These are phyloP conservation scores for Salicornia ramosissima DNA, from an alignment of 148 eudicot genomes.

Conservation along the genomic window DNA sequence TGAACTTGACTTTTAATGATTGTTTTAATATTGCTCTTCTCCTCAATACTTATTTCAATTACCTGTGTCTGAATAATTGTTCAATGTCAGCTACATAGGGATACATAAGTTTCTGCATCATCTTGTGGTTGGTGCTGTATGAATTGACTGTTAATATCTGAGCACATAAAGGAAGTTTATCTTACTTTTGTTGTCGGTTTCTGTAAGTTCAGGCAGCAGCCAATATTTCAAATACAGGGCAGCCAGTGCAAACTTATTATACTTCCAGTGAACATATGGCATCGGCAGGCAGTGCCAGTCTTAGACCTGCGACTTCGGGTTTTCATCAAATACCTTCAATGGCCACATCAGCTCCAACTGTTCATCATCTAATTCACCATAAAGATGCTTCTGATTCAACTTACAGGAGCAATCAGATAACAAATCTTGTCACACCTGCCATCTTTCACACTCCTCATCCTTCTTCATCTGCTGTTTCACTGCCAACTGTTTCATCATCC, in stretches of 20 bases:
- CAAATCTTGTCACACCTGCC: constrained; percentile 63
- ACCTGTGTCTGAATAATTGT: neutral
- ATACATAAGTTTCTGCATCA: neutral
- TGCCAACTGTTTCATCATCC: constrained; percentile 39
- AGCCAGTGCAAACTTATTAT: constrained; percentile 41
- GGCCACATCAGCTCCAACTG: constrained; percentile 34
- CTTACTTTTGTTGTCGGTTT: constrained; percentile 5
- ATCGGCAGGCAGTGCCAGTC: constrained; percentile 31
- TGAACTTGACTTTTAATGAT: neutral
- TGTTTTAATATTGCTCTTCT: neutral
- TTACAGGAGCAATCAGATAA: constrained; percentile 35
- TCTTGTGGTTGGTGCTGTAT: neutral
- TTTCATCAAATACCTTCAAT: constrained; percentile 35
- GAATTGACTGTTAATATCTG: neutral
- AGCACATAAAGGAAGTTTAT: neutral
- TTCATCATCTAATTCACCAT: constrained; percentile 35
- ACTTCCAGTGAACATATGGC: constrained; percentile 28
- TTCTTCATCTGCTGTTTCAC: constrained; percentile 36
- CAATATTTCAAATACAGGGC: constrained; percentile 35
- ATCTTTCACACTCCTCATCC: constrained; percentile 52
- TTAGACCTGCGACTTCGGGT: constrained; percentile 38
- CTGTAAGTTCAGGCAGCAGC: constrained; percentile 47
- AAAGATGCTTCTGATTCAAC: constrained; percentile 37
- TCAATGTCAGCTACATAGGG: neutral
- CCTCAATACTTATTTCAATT: neutral